phyloP scores from a whole-genome alignment of 305 asterid genomes.

The Fraxinus nigra region DNA sequence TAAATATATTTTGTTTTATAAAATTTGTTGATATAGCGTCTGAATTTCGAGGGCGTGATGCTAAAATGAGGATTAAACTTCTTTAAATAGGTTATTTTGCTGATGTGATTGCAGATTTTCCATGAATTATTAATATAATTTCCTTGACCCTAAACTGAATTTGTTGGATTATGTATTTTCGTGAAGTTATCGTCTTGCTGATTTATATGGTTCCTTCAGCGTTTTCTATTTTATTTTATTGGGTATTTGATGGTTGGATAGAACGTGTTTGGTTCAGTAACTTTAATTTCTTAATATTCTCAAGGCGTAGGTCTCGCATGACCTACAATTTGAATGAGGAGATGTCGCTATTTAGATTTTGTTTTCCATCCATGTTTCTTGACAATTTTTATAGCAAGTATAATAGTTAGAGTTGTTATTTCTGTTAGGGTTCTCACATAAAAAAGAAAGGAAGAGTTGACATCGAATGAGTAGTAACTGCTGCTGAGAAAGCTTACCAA shows the following conservation, averaged over 20 bases:
- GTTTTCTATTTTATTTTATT: not conserved
- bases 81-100: not conserved
- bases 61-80: not conserved
- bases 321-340: not conserved
- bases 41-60: not conserved
- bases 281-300: not conserved
- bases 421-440: not conserved
- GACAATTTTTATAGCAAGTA: not conserved
- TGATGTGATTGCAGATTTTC: conserved; percentile 1
- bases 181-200: not conserved
- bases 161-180: not conserved
- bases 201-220: not conserved
- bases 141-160: not conserved
- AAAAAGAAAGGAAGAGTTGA: not conserved
- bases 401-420: not conserved
- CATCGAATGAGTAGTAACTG: not conserved
- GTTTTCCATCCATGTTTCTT: not conserved
- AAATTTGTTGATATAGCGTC: not conserved
- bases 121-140: not conserved
- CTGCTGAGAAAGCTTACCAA: not conserved
- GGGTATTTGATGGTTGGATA: not conserved
- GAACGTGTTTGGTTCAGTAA: not conserved
- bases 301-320: not conserved
- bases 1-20: not conserved
- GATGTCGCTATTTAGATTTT: not conserved